Evolutionary conservation across 2,329 filamentous ascomycete genomes (phyloP), one percentile per base, ranked within the genome.

Genomic region (Lasiodiplodia sp.): DNA sequence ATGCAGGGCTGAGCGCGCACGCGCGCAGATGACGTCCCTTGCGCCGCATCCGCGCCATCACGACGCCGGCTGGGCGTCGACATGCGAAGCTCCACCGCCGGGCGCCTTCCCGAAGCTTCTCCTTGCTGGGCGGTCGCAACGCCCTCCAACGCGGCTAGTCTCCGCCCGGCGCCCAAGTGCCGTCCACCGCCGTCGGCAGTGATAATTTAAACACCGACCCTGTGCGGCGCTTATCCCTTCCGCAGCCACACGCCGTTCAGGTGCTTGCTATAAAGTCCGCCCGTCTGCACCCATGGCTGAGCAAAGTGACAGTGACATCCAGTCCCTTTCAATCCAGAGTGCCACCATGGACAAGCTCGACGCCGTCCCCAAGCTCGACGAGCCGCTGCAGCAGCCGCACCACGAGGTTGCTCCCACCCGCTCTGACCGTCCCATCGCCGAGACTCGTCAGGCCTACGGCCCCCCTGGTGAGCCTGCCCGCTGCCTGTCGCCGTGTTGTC

Each of bases 401-500:
- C 44, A 70, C 18, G 70, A 69, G 38, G 55, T 72, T 37, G 67
- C 65, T 4, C 47, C 70, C 55, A 47, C 52, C 34, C 69, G 64
- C 52, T 52, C 69, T 57, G 70, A 72, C 25, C 63, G 65, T 25
- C 69, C 71, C 18, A 56, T 70, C 28, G 69, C 21, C 58, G 69
- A 72, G 47, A 70, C 69, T 10, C 69, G 73, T 23, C 71, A 75
- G 63, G 68, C 72, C 14, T 76, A 76, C 62, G 75, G 75, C 52
- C 64, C 73, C 44, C 71, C 74, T 44, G 75, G 74, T 71, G 31
- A 63, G 68, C n/a, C 34, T 57, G 37, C 21, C 37, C 18, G 21
- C 40, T 21, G 51, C 23, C 52, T 25, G 8, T 23, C 52, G n/a
- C 40, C 28, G 4, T 37, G 28, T 16, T 28, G 21, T 31, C 31